phyloP scores from a whole-genome alignment of 1,139 yeast genomes.

The Blastobotrys buckinghamii region DNA sequence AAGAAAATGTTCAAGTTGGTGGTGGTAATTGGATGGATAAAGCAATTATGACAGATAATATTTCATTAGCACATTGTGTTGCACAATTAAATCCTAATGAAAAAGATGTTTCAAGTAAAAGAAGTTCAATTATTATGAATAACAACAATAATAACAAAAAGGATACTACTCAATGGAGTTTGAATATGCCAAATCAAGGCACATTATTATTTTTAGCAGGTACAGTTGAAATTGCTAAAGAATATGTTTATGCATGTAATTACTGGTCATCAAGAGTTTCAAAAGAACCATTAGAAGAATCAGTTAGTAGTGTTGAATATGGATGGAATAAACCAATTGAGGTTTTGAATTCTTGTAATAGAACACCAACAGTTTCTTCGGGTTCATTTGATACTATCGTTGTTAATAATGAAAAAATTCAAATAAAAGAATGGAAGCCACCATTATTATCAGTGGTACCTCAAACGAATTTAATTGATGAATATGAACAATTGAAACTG shows the following conservation, averaged over 20 bases:
- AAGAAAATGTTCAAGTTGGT: constrained; percentile 36
- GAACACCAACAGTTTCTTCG: constrained; percentile 13
- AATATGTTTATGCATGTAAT: constrained; percentile 71
- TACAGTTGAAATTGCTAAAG: constrained; percentile 60
- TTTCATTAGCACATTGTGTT: constrained; percentile 31
- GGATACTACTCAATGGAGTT: constrained; percentile 28
- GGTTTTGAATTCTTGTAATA: constrained; percentile 7
- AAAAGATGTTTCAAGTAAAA: constrained; percentile 13
- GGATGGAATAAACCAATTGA: constrained; percentile 57
- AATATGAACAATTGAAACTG: constrained; percentile 26
- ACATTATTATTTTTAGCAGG: constrained; percentile 44
- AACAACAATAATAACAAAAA: not conserved
- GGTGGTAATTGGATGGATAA: constrained; percentile 60
- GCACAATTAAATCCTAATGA: constrained; percentile 28
- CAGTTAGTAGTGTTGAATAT: constrained; percentile 69
- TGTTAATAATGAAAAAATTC: constrained; percentile 21
- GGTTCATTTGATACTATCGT: constrained; percentile 23
- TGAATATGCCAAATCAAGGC: constrained; percentile 34
- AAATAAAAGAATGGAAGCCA: constrained; percentile 30
- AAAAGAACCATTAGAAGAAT: constrained; percentile 59
- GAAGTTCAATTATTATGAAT: constrained; percentile 11
- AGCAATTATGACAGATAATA: constrained; percentile 30
- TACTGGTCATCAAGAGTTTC: constrained; percentile 88
- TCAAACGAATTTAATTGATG: constrained; percentile 22
- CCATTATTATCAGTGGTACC: constrained; percentile 28